Percentiles rank a stretch among this genome's conserved stretches.
Evolutionary conservation across 176 grass and related monocot genomes (phyloP).

Genomic region (Cymbopogon citratus): DNA sequence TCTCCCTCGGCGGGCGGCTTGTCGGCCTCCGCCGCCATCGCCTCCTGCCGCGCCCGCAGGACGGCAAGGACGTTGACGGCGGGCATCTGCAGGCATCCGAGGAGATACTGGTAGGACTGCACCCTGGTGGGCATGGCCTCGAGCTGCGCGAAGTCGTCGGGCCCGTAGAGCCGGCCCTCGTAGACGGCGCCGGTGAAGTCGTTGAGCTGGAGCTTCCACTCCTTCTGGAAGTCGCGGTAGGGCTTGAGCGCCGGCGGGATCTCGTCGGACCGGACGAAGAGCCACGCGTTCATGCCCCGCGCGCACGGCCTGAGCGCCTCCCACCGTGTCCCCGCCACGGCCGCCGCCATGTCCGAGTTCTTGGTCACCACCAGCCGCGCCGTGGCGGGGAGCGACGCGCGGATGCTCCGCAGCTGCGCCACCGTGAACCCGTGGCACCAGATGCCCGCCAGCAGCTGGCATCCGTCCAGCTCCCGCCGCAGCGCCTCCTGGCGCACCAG

Average conservation of each 20-base stretch:
- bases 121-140: slow-evolving; percentile 81
- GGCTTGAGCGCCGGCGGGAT: slow-evolving; percentile 76
- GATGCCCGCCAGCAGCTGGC: slow-evolving; percentile 78
- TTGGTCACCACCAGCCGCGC: slow-evolving; percentile 72
- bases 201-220: slow-evolving; percentile 72
- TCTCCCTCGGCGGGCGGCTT: not conserved
- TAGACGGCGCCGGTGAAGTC: slow-evolving; percentile 93
- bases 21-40: slow-evolving; percentile 17
- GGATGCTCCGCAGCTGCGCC: slow-evolving; percentile 78
- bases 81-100: slow-evolving; percentile 73
- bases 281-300: slow-evolving; percentile 93
- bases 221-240: slow-evolving; percentile 90
- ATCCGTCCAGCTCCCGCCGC: slow-evolving; percentile 59
- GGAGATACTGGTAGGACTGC: slow-evolving; percentile 76
- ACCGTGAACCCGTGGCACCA: slow-evolving; percentile 89
- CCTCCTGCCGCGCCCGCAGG: slow-evolving; percentile 46
- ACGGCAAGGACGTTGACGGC: slow-evolving; percentile 60
- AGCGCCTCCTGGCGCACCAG: slow-evolving; percentile 48
- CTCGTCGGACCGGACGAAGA: slow-evolving; percentile 97
- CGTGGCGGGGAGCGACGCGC: slow-evolving; percentile 45
- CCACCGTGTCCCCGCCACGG: slow-evolving; percentile 75
- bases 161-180: slow-evolving; percentile 80
- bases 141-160: slow-evolving; percentile 77
- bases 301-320: slow-evolving; percentile 66
- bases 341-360: slow-evolving; percentile 81